Evolutionary conservation across 2,329 filamentous ascomycete genomes (phyloP).

Genomic region (Chrysoporthe cubensis): DNA sequence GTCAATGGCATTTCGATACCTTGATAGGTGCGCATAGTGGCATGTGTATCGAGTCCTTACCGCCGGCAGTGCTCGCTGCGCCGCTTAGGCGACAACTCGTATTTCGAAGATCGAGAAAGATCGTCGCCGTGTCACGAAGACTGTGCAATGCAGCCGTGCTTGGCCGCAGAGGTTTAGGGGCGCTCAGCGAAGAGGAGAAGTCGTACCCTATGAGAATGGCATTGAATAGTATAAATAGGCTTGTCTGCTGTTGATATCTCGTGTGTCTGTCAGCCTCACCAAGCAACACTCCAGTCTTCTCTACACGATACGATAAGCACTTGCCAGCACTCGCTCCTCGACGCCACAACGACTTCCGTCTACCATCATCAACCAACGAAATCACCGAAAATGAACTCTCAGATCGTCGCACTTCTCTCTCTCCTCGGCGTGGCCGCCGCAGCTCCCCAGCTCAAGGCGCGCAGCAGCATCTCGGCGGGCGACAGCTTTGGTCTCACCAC

Average conservation of each 20-base stretch:
- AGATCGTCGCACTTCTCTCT: constrained; percentile 64
- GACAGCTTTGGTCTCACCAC: constrained; percentile 52
- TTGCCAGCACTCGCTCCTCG: background rate
- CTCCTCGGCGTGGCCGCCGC: constrained; percentile 41
- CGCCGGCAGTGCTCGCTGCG: background rate
- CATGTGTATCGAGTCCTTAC: background rate
- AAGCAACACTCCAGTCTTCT: background rate
- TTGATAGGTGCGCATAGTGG: background rate
- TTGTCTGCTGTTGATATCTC: background rate
- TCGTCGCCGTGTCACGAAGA: background rate
- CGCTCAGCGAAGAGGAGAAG: background rate
- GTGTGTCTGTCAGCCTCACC: background rate
- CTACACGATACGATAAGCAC: background rate
- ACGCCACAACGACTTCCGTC: background rate
- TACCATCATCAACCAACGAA: constrained; percentile 7
- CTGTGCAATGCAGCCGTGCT: background rate
- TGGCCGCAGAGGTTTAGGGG: background rate
- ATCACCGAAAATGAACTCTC: constrained; percentile 40
- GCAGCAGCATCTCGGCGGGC: constrained; percentile 30
- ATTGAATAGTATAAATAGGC: background rate
- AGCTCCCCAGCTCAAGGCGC: constrained; percentile 34
- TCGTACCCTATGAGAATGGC: background rate
- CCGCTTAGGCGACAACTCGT: background rate
- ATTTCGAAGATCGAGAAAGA: background rate
- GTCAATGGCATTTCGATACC: background rate